A percentile compares a stretch with the other conserved stretches of the same genome.
phyloP scores from a whole-genome alignment of 495 filamentous ascomycete genomes.

The Trichoderma gamsii region DNA sequence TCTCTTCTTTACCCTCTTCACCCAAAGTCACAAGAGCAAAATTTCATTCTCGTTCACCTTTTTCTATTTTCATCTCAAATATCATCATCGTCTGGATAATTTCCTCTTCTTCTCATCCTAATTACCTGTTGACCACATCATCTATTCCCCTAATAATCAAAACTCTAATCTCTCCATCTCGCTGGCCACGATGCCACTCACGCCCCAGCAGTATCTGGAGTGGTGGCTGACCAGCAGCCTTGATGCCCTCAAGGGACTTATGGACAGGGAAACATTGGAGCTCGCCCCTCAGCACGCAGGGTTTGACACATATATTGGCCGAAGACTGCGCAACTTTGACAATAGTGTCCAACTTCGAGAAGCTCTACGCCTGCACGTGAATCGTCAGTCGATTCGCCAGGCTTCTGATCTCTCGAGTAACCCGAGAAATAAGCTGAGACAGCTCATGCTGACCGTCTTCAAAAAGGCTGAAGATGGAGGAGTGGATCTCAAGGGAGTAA shows the following conservation, averaged over 20 bases:
- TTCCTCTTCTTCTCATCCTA: not conserved
- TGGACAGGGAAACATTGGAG: not conserved
- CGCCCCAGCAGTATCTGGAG: not conserved
- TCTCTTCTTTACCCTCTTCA: not conserved
- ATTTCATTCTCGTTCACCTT: not conserved
- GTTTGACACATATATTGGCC: not conserved
- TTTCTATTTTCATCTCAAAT: not conserved
- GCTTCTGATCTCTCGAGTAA: not conserved
- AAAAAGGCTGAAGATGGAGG: conserved; percentile 11
- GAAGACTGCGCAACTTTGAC: conserved; percentile 13
- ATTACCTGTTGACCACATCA: not conserved
- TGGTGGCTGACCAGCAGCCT: conserved; percentile 13
- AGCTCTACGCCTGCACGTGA: not conserved
- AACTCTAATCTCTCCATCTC: not conserved
- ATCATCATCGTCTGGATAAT: not conserved
- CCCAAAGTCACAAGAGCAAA: not conserved
- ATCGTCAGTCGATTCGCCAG: not conserved
- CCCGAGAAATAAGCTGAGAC: not conserved
- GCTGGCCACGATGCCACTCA: conserved; percentile 4
- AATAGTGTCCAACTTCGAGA: not conserved
- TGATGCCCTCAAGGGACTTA: not conserved
- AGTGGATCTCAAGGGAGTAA: not conserved
- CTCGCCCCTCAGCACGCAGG: not conserved
- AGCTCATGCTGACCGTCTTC: not conserved
- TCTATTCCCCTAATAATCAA: not conserved